Percentiles rank a stretch among this genome's conserved stretches.
Evolutionary conservation across 768 basidiomycete species (phyloP).

Genomic region (Kwoniella sp.): DNA sequence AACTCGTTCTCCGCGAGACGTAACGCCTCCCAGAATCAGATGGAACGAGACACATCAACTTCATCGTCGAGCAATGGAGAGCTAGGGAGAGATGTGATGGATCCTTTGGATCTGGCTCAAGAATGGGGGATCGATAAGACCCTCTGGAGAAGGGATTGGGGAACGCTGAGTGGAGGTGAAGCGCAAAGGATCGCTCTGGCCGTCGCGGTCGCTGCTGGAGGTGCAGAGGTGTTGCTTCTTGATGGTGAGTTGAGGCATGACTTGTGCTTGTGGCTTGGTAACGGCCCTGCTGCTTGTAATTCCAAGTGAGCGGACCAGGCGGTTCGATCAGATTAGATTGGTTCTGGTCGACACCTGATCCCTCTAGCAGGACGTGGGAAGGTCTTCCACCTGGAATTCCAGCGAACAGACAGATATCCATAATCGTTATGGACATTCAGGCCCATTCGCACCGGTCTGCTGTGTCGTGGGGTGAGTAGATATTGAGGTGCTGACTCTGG

Average conservation of each 20-base stretch:
- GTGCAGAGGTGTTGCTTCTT: constrained; percentile 72
- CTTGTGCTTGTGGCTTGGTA: too few species aligned
- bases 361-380: too few species aligned
- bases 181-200: constrained; percentile 80
- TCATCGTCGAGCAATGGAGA: neutral
- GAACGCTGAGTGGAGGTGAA: constrained; percentile 81
- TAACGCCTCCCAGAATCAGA: neutral
- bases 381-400: too few species aligned
- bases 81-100: neutral
- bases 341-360: too few species aligned
- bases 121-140: constrained; percentile 69
- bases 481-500: too few species aligned
- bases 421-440: too few species aligned
- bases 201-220: constrained; percentile 69
- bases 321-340: too few species aligned
- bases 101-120: constrained; percentile 61
- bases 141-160: constrained; percentile 80
- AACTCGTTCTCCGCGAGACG: constrained; percentile 59
- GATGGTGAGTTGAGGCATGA: constrained; percentile 54
- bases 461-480: too few species aligned
- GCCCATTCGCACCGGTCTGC: too few species aligned
- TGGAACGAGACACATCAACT: constrained; percentile 54
- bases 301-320: too few species aligned
- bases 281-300: too few species aligned
- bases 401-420: too few species aligned